These are phyloP conservation scores for Neolentinus lepideus DNA, from an alignment of 1,284 basidiomycete species.

Conservation along the genomic window DNA sequence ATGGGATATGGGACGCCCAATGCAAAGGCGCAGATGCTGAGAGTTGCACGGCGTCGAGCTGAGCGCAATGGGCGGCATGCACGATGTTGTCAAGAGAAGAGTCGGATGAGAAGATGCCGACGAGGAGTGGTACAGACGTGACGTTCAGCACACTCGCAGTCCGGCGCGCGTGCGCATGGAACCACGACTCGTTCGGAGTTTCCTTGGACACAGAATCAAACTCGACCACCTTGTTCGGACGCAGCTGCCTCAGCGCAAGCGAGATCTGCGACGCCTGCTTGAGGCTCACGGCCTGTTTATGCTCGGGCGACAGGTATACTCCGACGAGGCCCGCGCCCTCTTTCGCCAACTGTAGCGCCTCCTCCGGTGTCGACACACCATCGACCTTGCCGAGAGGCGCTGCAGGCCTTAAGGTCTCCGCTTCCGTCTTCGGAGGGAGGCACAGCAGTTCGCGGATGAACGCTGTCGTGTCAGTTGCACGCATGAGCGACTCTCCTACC, in stretches of 20 bases:
- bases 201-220: background rate
- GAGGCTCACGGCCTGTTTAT: background rate
- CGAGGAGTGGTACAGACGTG: background rate
- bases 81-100: slow-evolving; percentile 4
- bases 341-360: background rate
- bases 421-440: background rate
- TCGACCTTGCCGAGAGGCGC: background rate
- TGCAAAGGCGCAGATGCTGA: slow-evolving; percentile 1
- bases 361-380: background rate
- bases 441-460: slow-evolving; percentile 81
- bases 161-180: slow-evolving; percentile 1
- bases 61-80: background rate
- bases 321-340: slow-evolving; percentile 4
- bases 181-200: slow-evolving; percentile 1
- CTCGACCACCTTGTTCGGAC: background rate
- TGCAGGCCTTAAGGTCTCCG: background rate
- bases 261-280: slow-evolving; percentile 2
- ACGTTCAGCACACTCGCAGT: background rate
- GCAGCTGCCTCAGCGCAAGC: background rate
- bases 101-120: background rate
- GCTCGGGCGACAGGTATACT: background rate
- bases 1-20: slow-evolving; percentile 3
- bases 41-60: slow-evolving; percentile 4
- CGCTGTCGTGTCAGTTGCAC: slow-evolving; percentile 71
- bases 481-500: slow-evolving; percentile 96